Conservation (phyloP, 495 filamentous ascomycete species). For the Aspergillus sclerotiicarbonarius region DNA sequence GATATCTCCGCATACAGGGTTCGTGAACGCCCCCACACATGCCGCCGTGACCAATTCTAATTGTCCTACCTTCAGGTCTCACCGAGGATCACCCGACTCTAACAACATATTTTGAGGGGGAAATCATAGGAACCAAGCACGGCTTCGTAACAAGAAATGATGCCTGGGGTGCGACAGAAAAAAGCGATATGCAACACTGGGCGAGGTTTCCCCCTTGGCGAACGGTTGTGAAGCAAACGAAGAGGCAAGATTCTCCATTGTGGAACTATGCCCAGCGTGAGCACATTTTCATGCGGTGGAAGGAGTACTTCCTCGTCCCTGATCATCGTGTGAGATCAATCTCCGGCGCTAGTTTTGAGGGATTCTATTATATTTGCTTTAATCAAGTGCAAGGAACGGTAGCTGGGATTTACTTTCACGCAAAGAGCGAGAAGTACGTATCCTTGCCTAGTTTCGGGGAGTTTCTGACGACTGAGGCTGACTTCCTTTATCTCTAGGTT, state of each 20-base stretch:
- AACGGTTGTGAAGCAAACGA: constrained; percentile 72
- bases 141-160: constrained; percentile 87
- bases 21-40: constrained; percentile 23
- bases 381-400: constrained; percentile 84
- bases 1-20: constrained; percentile 97
- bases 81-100: constrained; percentile 94
- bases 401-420: constrained; percentile 95
- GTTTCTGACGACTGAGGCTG: constrained; percentile 1
- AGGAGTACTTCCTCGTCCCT: constrained; percentile 96
- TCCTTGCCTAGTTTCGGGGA: neutral
- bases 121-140: constrained; percentile 95
- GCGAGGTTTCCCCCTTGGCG: constrained; percentile 82
- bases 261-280: constrained; percentile 71
- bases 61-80: constrained; percentile 56
- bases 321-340: constrained; percentile 90
- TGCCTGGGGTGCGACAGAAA: constrained; percentile 88
- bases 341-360: constrained; percentile 92
- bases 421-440: constrained; percentile 90
- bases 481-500: constrained; percentile 55
- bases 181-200: constrained; percentile 94
- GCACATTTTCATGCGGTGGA: constrained; percentile 99
- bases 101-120: constrained; percentile 97
- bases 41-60: neutral
- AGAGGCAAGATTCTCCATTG: constrained; percentile 70
- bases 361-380: constrained; percentile 99